Evolutionary conservation across 345 rosid species (phyloP), one percentile per base, ranked within the genome.

Genomic region (Nephelium lappaceum): DNA sequence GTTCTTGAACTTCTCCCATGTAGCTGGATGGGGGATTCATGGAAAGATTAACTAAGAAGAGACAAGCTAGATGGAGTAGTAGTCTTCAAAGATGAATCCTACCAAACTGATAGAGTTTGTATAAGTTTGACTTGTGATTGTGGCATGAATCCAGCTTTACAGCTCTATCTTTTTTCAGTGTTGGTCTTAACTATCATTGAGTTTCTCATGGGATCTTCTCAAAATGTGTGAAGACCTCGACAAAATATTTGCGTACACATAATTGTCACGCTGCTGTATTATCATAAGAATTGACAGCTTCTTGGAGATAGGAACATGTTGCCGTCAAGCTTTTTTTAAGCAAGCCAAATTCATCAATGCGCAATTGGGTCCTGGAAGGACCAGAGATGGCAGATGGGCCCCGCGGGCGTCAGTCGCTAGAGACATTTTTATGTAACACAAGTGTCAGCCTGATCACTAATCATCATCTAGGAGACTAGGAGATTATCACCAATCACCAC

Each of bases 1-100:
- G 70, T 73, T 79, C 83, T 79, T 76, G 58, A 78, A 71, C 64
- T 43, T 81, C 83, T 78, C 60, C 78, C 88, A 85, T 83, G 19
- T 7, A 36, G 38, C 53, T 51, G n/a, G 42, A 36, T 7, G 60
- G 11, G 45, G 9, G 10, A 53, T 51, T 47, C n/a, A 41, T 15
- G 31, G 24, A 27, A 39, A 58, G 11, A 14, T 5, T 11, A 9
- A 64, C 43, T 4, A 57, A 47, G 60, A 5, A 14, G 18, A 8
- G 67, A 70, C 10, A 24, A 78, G 41, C n/a, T 49, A 78, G 41
- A 64, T 12, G 19, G 24, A 57, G 23, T 36, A 73, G 21, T 16
- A 69, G 66, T 36, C 55, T 16, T 53, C 58, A 7, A 53, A 53
- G 58, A 15, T 53, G n/a, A 53, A 42, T 65, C 27, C 21, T 45